A percentile compares a stretch with the other conserved stretches of the same genome.
Conservation (phyloP, 2,329 filamentous ascomycete genomes). For the Exophiala alcalophila region DNA sequence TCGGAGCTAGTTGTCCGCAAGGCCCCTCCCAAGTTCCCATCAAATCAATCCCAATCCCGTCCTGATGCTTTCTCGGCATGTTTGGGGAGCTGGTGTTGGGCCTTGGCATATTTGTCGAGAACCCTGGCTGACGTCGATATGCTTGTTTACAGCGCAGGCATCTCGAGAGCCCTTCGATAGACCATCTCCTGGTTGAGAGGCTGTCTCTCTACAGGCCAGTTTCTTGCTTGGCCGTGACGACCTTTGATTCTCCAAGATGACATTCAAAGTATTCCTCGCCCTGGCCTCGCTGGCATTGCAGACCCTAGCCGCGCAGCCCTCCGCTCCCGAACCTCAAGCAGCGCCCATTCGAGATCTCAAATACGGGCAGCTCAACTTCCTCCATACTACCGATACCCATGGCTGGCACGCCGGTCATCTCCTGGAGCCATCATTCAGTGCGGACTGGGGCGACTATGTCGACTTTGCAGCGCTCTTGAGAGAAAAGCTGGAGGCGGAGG, state of each 20-base stretch:
- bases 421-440: slow-evolving; percentile 89
- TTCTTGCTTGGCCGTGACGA: too few species aligned
- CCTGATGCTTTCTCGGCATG: too few species aligned
- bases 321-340: slow-evolving; percentile 70
- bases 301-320: slow-evolving; percentile 65
- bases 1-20: too few species aligned
- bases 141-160: too few species aligned
- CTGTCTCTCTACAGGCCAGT: too few species aligned
- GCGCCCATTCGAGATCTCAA: slow-evolving; percentile 79
- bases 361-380: slow-evolving; percentile 94
- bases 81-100: too few species aligned
- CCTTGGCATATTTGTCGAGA: too few species aligned
- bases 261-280: slow-evolving; percentile 1
- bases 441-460: slow-evolving; percentile 97
- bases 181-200: too few species aligned
- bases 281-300: slow-evolving; percentile 12
- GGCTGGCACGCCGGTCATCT: slow-evolving; percentile 94
- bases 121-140: too few species aligned
- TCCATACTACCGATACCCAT: slow-evolving; percentile 96
- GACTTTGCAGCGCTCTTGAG: slow-evolving; percentile 85
- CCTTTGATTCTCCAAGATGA: slow-evolving; percentile 1
- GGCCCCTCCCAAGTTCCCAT: too few species aligned
- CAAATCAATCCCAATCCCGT: too few species aligned
- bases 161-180: too few species aligned
- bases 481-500: slow-evolving; percentile 70